Evolutionary conservation across 2,329 filamentous ascomycete genomes (phyloP).

Genomic region (Amauroascus niger): DNA sequence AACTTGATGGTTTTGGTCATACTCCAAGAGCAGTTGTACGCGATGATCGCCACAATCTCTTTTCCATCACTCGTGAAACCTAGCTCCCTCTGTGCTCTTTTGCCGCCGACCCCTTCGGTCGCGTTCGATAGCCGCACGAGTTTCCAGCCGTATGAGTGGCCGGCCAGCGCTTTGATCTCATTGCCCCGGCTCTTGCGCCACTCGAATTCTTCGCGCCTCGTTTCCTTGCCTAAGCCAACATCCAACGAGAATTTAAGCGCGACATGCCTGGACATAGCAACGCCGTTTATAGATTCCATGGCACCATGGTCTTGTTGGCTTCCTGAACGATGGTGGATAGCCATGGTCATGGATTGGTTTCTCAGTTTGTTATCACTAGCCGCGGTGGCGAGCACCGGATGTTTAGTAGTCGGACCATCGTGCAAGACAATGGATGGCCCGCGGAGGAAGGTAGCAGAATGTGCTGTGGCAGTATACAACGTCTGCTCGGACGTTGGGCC

Average conservation of each 20-base stretch:
- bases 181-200: background rate
- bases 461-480: background rate
- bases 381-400: background rate
- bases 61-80: background rate
- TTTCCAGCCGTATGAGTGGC: background rate
- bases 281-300: no score
- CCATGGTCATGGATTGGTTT: background rate
- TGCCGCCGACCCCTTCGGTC: background rate
- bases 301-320: background rate
- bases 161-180: background rate
- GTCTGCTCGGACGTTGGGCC: background rate
- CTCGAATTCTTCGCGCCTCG: background rate
- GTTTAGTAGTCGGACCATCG: background rate
- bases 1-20: background rate
- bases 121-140: background rate
- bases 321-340: background rate
- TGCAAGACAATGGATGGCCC: background rate
- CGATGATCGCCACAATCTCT: background rate
- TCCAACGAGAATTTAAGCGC: background rate
- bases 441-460: background rate
- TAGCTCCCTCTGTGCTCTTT: background rate
- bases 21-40: background rate
- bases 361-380: background rate
- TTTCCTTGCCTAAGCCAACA: background rate
- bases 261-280: background rate